Evolutionary conservation across 495 filamentous ascomycete genomes (phyloP).

Genomic region (Chaetomium tenue): DNA sequence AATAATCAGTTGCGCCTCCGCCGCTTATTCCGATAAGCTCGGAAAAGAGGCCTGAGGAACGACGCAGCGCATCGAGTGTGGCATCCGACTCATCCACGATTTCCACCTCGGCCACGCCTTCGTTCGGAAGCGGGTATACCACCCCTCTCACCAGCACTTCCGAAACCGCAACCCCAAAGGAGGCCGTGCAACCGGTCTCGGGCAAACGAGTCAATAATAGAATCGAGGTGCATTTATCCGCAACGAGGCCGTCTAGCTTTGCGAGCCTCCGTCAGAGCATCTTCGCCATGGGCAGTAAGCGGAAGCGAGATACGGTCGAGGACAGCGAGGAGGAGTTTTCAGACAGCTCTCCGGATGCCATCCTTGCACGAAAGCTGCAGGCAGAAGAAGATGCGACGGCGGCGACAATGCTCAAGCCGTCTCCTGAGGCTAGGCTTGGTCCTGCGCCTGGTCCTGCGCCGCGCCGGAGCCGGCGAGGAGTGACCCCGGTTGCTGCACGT

Average conservation of each 20-base stretch:
- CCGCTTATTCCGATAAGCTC: neutral
- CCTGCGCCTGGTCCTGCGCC: neutral
- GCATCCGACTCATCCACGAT: slow-evolving; percentile 36
- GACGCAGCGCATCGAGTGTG: slow-evolving; percentile 19
- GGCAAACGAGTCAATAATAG: slow-evolving; percentile 14
- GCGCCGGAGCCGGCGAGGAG: slow-evolving; percentile 20
- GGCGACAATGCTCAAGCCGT: slow-evolving; percentile 3
- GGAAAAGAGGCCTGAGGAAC: slow-evolving; percentile 7
- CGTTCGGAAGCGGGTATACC: slow-evolving; percentile 59
- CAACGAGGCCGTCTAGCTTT: slow-evolving; percentile 9
- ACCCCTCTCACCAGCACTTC: slow-evolving; percentile 76
- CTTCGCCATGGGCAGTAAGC: slow-evolving; percentile 32
- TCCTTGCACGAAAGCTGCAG: slow-evolving; percentile 60
- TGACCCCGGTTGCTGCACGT: neutral
- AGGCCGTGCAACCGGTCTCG: slow-evolving; percentile 19
- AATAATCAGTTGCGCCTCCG: slow-evolving; percentile 10
- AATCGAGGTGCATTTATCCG: slow-evolving; percentile 35
- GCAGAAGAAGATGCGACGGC: slow-evolving; percentile 55
- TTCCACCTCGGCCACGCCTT: slow-evolving; percentile 39
- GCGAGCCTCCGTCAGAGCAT: slow-evolving; percentile 29
- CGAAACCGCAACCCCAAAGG: slow-evolving; percentile 53
- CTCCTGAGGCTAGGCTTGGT: slow-evolving; percentile 1
- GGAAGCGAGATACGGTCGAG: slow-evolving; percentile 31
- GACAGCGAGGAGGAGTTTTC: slow-evolving; percentile 42
- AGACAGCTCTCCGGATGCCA: slow-evolving; percentile 49